Evolutionary conservation across 2,329 filamentous ascomycete species (phyloP).

Genomic region (Aureobasidium sp.): DNA sequence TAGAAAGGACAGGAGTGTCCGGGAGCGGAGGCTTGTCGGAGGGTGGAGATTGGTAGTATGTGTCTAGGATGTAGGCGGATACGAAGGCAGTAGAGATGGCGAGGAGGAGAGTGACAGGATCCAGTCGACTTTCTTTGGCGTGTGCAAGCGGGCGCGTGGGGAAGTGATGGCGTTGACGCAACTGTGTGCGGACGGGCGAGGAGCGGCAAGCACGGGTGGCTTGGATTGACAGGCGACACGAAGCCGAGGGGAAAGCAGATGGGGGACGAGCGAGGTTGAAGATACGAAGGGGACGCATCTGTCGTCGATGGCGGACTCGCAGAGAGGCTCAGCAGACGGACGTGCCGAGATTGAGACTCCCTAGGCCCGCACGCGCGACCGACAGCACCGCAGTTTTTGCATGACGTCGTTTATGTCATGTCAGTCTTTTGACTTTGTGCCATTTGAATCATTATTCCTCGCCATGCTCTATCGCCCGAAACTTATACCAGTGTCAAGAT

Average conservation of each 20-base stretch:
- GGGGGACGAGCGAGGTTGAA: neutral
- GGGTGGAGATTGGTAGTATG: constrained; percentile 14
- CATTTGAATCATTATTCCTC: neutral
- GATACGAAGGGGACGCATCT: constrained; percentile 7
- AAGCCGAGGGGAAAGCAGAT: neutral
- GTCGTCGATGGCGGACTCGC: neutral
- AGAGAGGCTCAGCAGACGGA: constrained; percentile 4
- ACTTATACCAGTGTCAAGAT: neutral
- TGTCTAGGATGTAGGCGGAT: constrained; percentile 21
- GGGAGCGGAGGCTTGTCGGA: constrained; percentile 6
- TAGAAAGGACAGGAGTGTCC: constrained; percentile 11
- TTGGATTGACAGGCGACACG: neutral
- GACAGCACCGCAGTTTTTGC: neutral
- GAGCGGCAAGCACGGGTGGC: neutral
- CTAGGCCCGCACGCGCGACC: neutral
- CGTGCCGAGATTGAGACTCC: constrained; percentile 2
- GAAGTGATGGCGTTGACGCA: neutral
- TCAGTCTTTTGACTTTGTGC: neutral
- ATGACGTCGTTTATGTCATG: neutral
- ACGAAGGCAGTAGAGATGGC: constrained; percentile 21
- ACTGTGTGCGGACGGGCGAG: neutral
- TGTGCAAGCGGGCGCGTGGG: neutral
- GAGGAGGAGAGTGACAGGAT: constrained; percentile 21
- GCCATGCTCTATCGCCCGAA: neutral
- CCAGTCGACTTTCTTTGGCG: constrained; percentile 18